Conservation (phyloP, 768 basidiomycete genomes). For the Leccinum broughii region DNA sequence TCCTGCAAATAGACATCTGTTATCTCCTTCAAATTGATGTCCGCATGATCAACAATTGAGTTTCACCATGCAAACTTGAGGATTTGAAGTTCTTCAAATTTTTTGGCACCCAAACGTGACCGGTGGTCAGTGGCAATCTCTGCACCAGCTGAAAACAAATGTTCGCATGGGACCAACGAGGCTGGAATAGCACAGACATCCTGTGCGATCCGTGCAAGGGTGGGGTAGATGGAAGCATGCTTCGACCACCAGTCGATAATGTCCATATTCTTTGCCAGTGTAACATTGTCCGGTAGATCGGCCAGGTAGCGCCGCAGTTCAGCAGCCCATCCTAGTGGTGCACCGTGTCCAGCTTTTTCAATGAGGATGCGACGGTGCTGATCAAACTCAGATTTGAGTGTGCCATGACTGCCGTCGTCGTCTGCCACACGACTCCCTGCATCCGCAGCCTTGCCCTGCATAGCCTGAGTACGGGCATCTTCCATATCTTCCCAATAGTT, state of each 20-base stretch:
- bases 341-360: not conserved
- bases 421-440: too few relatives aligned
- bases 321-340: not conserved
- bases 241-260: not conserved
- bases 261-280: not conserved
- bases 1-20: not conserved
- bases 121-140: not conserved
- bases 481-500: too few relatives aligned
- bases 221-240: not conserved
- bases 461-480: too few relatives aligned
- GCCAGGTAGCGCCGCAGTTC: not conserved
- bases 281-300: not conserved
- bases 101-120: not conserved
- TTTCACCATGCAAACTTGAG: not conserved
- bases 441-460: too few relatives aligned
- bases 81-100: not conserved
- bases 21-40: not conserved
- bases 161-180: not conserved
- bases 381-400: too few relatives aligned
- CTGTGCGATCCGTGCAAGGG: not conserved
- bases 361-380: not conserved
- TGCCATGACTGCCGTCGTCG: too few relatives aligned
- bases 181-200: not conserved
- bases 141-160: not conserved
- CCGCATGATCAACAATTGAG: not conserved